Percentiles rank a stretch among this genome's conserved stretches.
phyloP scores from a whole-genome alignment of 805 yeast species.

The Metschnikowia lochheadii region DNA sequence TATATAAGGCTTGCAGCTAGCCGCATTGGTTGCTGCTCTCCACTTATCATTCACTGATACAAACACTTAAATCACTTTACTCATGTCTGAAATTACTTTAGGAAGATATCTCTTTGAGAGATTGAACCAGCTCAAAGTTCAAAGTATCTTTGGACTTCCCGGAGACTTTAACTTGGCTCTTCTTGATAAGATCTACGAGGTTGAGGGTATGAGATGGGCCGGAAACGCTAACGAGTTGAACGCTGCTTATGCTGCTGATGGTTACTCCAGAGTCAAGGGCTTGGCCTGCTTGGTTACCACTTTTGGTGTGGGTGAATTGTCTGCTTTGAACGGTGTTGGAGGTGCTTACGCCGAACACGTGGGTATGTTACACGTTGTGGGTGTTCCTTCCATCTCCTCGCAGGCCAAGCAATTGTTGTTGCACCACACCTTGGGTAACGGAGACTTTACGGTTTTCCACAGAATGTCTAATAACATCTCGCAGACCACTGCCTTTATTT shows the following conservation, averaged over 20 bases:
- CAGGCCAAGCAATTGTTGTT: slow-evolving; percentile 68
- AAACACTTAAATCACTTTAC: slow-evolving; percentile 1
- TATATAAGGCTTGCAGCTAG: background rate
- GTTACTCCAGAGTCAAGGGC: slow-evolving; percentile 79
- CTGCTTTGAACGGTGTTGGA: slow-evolving; percentile 81
- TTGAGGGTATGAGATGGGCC: slow-evolving; percentile 77
- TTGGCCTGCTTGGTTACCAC: slow-evolving; percentile 74
- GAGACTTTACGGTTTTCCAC: slow-evolving; percentile 74
- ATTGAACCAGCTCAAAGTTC: slow-evolving; percentile 64
- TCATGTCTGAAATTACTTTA: slow-evolving; percentile 49
- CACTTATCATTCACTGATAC: slow-evolving; percentile 1
- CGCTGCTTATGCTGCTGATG: slow-evolving; percentile 87
- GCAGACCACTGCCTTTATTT: slow-evolving; percentile 59
- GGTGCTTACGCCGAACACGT: slow-evolving; percentile 90
- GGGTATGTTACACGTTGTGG: slow-evolving; percentile 79
- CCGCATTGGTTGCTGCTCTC: background rate
- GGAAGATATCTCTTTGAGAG: slow-evolving; percentile 80
- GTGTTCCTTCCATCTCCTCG: slow-evolving; percentile 75
- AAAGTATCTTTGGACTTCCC: slow-evolving; percentile 75
- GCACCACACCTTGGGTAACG: slow-evolving; percentile 83
- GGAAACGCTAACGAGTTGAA: slow-evolving; percentile 89
- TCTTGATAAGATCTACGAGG: slow-evolving; percentile 69
- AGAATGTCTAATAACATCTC: slow-evolving; percentile 74
- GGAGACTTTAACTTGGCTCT: slow-evolving; percentile 77
- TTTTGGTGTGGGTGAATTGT: slow-evolving; percentile 86